phyloP scores from a whole-genome alignment of 2,329 filamentous ascomycete genomes.

The Cladobotryum protrusum region DNA sequence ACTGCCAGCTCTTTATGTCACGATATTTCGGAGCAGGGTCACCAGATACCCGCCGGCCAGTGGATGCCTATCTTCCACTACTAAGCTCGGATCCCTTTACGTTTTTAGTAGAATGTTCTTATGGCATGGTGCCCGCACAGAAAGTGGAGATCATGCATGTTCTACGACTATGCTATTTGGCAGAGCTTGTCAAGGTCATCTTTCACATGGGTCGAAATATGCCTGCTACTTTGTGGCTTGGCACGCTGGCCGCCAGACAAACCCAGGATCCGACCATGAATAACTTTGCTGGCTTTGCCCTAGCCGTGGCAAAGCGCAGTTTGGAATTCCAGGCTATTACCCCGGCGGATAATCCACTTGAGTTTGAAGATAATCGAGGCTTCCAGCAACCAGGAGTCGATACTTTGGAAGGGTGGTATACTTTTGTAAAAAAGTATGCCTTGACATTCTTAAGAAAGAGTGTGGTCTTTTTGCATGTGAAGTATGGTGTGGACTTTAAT shows the following conservation, averaged over 20 bases:
- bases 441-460: slow-evolving; percentile 85
- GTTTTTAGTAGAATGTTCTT: slow-evolving; percentile 73
- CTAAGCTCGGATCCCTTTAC: slow-evolving; percentile 67
- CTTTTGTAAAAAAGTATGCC: slow-evolving; percentile 72
- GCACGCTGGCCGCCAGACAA: slow-evolving; percentile 36
- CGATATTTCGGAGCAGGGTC: slow-evolving; percentile 42
- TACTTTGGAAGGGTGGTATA: slow-evolving; percentile 48
- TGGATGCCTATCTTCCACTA: slow-evolving; percentile 50
- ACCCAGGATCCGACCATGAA: slow-evolving; percentile 41
- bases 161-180: slow-evolving; percentile 79
- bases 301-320: slow-evolving; percentile 39
- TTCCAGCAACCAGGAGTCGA: slow-evolving; percentile 52
- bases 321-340: slow-evolving; percentile 34
- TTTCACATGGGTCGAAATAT: slow-evolving; percentile 52
- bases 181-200: slow-evolving; percentile 81
- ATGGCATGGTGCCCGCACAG: slow-evolving; percentile 62
- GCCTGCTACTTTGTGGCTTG: slow-evolving; percentile 42
- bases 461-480: slow-evolving; percentile 76
- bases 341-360: slow-evolving; percentile 18
- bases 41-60: slow-evolving; percentile 32
- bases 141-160: slow-evolving; percentile 71
- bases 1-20: slow-evolving; percentile 68
- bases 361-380: slow-evolving; percentile 35
- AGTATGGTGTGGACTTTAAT: slow-evolving; percentile 83
- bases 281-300: slow-evolving; percentile 52